Evolutionary conservation across 1,284 basidiomycete genomes (phyloP).

Genomic region (Trichosporon sp.): DNA sequence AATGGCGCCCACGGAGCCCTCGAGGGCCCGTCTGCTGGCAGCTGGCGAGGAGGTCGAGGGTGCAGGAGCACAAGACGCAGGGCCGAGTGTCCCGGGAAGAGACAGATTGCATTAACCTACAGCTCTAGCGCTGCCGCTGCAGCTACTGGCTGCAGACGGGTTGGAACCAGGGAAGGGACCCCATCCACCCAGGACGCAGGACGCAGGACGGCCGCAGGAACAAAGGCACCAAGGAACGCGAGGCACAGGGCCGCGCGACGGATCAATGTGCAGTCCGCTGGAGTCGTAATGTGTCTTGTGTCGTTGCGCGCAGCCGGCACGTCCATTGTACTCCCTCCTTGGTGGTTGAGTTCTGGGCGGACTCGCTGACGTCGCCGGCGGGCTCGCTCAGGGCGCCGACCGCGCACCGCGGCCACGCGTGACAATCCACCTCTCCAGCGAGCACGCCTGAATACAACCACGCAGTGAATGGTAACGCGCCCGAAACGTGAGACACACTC

Average conservation of each 20-base stretch:
- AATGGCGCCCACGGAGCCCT: background rate
- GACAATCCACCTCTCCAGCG: background rate
- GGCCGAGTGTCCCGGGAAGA: background rate
- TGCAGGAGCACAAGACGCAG: background rate
- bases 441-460: background rate
- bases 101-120: background rate
- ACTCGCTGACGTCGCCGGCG: background rate
- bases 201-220: too few relatives aligned
- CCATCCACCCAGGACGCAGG: too few relatives aligned
- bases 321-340: background rate
- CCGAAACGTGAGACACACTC: background rate
- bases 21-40: background rate
- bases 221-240: too few relatives aligned
- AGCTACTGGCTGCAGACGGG: background rate
- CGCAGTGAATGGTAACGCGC: background rate
- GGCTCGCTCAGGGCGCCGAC: too few relatives aligned
- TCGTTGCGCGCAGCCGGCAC: background rate
- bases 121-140: background rate
- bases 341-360: background rate
- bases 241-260: background rate
- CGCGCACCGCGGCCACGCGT: background rate
- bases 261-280: background rate
- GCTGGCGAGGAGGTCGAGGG: background rate
- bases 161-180: background rate
- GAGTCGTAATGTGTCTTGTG: background rate